phyloP scores from a whole-genome alignment of 768 basidiomycete species.

The Mycena filopes region DNA sequence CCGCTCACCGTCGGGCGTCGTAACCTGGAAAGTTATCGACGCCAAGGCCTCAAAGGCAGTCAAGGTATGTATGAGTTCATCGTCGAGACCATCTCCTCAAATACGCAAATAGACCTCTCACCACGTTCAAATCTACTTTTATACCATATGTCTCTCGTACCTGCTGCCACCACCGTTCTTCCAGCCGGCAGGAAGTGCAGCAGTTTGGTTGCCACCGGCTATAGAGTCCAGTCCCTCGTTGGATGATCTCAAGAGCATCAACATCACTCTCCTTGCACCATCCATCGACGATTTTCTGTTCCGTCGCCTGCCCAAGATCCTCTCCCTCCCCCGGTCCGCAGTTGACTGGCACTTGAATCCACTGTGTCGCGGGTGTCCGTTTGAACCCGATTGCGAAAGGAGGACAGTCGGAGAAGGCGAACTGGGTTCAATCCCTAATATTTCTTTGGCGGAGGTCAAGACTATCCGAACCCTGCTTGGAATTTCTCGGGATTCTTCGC shows the following conservation, averaged over 20 bases:
- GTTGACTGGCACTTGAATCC: conserved; percentile 63
- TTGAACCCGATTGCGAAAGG: conserved; percentile 47
- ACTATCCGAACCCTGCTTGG: conserved; percentile 52
- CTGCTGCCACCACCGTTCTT: conserved; percentile 50
- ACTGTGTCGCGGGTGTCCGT: conserved; percentile 56
- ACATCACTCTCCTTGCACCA: conserved; percentile 50
- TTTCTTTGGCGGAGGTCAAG: conserved; percentile 57
- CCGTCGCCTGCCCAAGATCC: conserved; percentile 51
- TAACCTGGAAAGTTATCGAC: conserved; percentile 61
- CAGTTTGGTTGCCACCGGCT: conserved; percentile 59
- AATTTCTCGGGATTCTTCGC: conserved; percentile 31
- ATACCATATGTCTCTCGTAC: conserved; percentile 54
- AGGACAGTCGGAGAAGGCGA: conserved; percentile 48
- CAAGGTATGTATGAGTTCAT: conserved; percentile 47
- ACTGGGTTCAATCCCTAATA: conserved; percentile 58
- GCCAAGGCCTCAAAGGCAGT: conserved; percentile 59
- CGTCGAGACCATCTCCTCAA: not conserved
- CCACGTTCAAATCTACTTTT: conserved; percentile 64
- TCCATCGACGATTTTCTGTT: conserved; percentile 58
- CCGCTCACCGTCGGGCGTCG: conserved; percentile 40
- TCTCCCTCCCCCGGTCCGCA: conserved; percentile 44
- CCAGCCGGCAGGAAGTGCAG: conserved; percentile 47
- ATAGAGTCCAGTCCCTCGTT: conserved; percentile 44
- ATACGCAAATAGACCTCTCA: conserved; percentile 53
- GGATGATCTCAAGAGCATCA: conserved; percentile 52